Evolutionary conservation across 108 stramenopile species (phyloP), one percentile per base, ranked within the genome.

Genomic region (Parmales sp.): DNA sequence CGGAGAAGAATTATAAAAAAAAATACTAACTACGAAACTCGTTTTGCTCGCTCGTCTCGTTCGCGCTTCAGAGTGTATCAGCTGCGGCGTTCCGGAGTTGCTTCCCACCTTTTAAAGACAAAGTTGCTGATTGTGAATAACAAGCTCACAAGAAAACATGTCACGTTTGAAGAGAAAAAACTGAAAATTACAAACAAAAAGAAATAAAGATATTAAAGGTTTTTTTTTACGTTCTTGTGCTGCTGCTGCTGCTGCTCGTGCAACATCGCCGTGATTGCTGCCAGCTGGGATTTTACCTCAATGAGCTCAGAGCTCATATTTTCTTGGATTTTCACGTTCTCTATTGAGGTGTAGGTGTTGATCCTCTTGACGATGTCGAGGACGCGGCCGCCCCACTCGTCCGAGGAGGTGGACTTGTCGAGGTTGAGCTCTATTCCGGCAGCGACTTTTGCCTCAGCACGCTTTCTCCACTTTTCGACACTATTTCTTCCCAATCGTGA

Each of bases 111-210:
- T 45, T 48, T 88, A 11, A 73, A 81, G 67, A 74, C 73, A 20
- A 88, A 85, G 68, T 80, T 78, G 82, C 51, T 88, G 20, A 81
- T 88, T 11, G 76, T 73, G 9, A 80, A 79, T 67, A 77, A 87
- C 68, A 83, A 82, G 6, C 66, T 70, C n/a, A 48, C 78, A 7
- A 31, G 49, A 11, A 72, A 51, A 31, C 50, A 68, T 22, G 73
- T 83, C 8, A 72, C 78, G 46, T 83, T 83, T 71, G 80, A 83
- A 37, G 72, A 71, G n/a, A n/a, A n/a, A n/a, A n/a, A n/a, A n/a
- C n/a, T n/a, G n/a, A n/a, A n/a, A n/a, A n/a, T n/a, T n/a, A n/a
- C n/a, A n/a, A n/a, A n/a, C n/a, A n/a, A n/a, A n/a, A n/a, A n/a
- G n/a, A n/a, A n/a, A n/a, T n/a, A n/a, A n/a, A n/a, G n/a, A n/a